Evolutionary conservation across 169 alveolate genomes (phyloP).

Genomic region (Eimeria tenella): DNA sequence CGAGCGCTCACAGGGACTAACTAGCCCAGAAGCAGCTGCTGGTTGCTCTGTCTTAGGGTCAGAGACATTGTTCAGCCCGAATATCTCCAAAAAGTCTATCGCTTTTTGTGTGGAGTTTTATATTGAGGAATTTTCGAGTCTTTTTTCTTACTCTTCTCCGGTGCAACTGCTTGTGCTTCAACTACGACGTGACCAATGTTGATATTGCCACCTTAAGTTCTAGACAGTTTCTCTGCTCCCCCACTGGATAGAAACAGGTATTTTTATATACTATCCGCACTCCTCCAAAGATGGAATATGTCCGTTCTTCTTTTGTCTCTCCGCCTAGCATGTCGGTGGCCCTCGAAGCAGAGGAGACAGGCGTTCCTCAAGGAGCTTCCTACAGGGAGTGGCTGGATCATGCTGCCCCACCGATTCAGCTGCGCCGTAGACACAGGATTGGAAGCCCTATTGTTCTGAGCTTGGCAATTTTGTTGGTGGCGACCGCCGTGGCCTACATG

Average conservation of each 20-base stretch:
- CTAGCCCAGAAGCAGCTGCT: too few relatives aligned
- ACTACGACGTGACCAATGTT: too few relatives aligned
- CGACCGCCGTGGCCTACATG: background rate
- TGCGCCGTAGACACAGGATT: background rate
- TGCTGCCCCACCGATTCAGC: background rate
- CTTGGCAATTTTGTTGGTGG: background rate
- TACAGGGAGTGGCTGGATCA: background rate
- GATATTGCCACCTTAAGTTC: too few relatives aligned
- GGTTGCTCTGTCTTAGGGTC: too few relatives aligned
- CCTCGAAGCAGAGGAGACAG: slow-evolving; percentile 25
- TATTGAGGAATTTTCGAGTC: background rate
- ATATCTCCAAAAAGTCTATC: background rate
- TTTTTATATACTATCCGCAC: background rate
- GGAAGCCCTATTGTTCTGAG: background rate
- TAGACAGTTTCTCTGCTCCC: too few relatives aligned
- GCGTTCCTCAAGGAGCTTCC: background rate
- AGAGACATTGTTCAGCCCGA: too few relatives aligned
- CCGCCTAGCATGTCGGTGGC: background rate
- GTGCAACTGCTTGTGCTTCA: too few relatives aligned
- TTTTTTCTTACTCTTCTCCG: background rate
- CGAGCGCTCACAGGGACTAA: too few relatives aligned
- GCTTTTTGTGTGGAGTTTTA: slow-evolving; percentile 1
- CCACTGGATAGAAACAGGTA: background rate
- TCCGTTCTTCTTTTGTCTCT: background rate
- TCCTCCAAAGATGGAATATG: background rate